Base-by-base conservation (phyloP, 2,329 filamentous ascomycete genomes). In the Lasiodiplodia hormozganensis region DNA sequence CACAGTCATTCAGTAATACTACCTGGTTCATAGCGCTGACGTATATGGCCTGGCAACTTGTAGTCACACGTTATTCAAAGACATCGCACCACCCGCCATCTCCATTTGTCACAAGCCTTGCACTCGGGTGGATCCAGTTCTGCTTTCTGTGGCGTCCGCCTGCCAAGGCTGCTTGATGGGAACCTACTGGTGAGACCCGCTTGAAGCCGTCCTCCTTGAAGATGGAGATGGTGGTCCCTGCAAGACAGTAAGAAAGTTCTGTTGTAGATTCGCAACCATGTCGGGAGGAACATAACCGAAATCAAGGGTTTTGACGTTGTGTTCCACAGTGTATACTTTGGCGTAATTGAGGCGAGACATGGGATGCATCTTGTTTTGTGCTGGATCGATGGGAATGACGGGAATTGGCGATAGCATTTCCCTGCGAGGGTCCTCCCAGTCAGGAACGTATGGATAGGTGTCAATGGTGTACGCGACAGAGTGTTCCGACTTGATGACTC, bases 221-320 rank as follows among this genome's bases (percentile, higher is more conserved):
- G 31, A 1, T 8, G 31, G 6, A 65, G 25, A 14, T 21, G 54
- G 56, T 18, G 52, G 40, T 52, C 14, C 52, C 38, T 68, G 64
- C 10, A 10, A 47, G 18, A 40, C 43, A 7, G 43, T 11, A 31
- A 47, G 43, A 49, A 67, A 67, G 43, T 67, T 67, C 25, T 51
- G 34, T 8, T 4, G 54, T 11, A 67, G n/a, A 4, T 3, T 40
- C 10, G 43, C 28, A 3, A 23, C 11, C 28, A 25, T 40, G 8
- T 18, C 65, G 0, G n/a, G 40, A 38, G 54, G 21, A 18, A 76
- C 74, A 1, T 67, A 18, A 2, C 74, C 74, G 67, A 76, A 76
- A 31, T 73, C 70, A 21, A 71, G 66, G 4, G 75, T 72, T 49
- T 77, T 77, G 21, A 77, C 74, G 36, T 76, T 76, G 54, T 76